Evolutionary conservation across 2,329 filamentous ascomycete genomes (phyloP).

Genomic region (Phaeosphaeria sp.): DNA sequence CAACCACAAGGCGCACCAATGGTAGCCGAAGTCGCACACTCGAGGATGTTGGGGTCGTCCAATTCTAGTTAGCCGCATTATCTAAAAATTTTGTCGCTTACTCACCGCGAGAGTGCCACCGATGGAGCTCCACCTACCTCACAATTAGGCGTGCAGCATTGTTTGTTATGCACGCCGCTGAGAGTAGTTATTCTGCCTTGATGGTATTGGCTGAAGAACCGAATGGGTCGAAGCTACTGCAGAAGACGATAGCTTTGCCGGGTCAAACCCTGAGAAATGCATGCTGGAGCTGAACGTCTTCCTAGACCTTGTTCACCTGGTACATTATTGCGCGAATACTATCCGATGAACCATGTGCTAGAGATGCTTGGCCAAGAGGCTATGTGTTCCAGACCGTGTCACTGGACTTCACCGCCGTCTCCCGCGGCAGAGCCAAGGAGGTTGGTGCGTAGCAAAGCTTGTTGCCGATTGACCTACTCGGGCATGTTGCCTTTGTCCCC

Average conservation of each 20-base stretch:
- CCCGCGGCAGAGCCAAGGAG: not conserved
- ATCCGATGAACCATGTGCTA: not conserved
- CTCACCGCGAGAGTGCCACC: not conserved
- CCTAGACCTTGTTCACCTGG: not conserved
- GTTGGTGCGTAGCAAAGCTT: not conserved
- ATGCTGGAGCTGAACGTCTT: not conserved
- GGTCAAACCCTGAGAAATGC: not conserved
- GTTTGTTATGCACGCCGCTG: not conserved
- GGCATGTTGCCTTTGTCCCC: no score
- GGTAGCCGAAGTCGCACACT: no score
- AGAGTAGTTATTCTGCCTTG: not conserved
- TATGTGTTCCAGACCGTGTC: not conserved
- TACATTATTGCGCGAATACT: not conserved
- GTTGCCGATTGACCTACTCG: no score
- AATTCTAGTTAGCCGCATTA: not conserved
- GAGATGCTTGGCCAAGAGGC: not conserved
- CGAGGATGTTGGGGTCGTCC: not conserved
- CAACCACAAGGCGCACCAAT: not conserved
- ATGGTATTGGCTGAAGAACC: not conserved
- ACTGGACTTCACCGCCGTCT: not conserved
- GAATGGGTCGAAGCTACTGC: not conserved
- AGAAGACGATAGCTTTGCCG: not conserved
- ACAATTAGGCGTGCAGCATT: not conserved
- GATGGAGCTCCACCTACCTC: not conserved
- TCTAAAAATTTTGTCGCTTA: slow-evolving; percentile 1